A percentile compares a stretch with the other conserved stretches of the same genome.
phyloP scores from a whole-genome alignment of 768 basidiomycete genomes.

The Trametes maxima region DNA sequence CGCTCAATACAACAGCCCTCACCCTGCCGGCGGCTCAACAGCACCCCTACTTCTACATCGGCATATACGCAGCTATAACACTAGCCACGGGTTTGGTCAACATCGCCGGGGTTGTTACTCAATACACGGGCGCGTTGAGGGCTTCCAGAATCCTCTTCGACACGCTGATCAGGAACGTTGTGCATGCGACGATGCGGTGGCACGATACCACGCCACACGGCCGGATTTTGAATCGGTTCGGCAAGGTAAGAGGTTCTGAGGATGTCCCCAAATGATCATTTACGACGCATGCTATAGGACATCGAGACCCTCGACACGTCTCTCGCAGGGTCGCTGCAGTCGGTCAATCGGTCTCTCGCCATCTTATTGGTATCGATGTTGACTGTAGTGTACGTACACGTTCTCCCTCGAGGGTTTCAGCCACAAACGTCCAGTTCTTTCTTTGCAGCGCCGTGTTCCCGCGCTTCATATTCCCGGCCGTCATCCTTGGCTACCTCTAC shows the following conservation, averaged over 20 bases:
- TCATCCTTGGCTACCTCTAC: conserved; percentile 74
- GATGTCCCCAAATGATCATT: conserved; percentile 1
- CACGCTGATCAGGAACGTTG: conserved; percentile 65
- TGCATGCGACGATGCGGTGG: conserved; percentile 83
- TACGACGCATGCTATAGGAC: conserved; percentile 45
- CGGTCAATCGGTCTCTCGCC: conserved; percentile 78
- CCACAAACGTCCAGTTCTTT: not conserved
- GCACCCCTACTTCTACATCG: conserved; percentile 73
- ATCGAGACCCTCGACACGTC: conserved; percentile 85
- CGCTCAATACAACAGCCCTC: not conserved
- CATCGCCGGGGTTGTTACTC: conserved; percentile 50
- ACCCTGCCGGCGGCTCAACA: conserved; percentile 51
- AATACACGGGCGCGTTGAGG: conserved; percentile 60
- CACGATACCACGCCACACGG: conserved; percentile 85
- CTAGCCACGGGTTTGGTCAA: conserved; percentile 49
- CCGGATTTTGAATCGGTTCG: conserved; percentile 87
- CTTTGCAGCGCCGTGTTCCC: conserved; percentile 68
- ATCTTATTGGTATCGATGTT: conserved; percentile 77
- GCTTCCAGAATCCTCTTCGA: conserved; percentile 43
- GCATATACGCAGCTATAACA: conserved; percentile 65
- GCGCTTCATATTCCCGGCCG: conserved; percentile 79
- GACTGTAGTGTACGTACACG: conserved; percentile 57
- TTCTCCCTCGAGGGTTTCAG: conserved; percentile 6
- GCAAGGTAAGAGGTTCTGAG: conserved; percentile 43
- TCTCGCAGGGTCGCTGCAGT: conserved; percentile 66